A percentile compares a stretch with the other conserved stretches of the same genome.
Evolutionary conservation across 106 monocot genomes (phyloP).

Genomic region (Dendrobium chrysotoxum): DNA sequence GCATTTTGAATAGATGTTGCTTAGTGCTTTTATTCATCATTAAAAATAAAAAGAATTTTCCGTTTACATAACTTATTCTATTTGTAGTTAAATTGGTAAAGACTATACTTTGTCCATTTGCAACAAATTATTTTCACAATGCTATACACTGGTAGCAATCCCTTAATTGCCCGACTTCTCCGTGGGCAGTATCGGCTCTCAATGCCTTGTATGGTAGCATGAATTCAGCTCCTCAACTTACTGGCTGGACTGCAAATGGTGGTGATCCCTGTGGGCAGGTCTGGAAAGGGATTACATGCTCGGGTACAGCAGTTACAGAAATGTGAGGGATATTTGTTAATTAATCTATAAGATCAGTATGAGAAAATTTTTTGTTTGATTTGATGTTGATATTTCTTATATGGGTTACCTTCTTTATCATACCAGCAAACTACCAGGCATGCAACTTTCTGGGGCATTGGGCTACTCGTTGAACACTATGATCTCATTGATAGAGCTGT

Average conservation of each 20-base stretch:
- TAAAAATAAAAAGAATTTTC: not conserved
- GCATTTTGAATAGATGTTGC: not conserved
- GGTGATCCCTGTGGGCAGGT: conserved; percentile 61
- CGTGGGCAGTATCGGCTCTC: conserved; percentile 40
- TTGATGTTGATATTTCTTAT: not conserved
- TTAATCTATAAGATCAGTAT: not conserved
- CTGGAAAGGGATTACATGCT: conserved; percentile 62
- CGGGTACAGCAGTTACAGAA: conserved; percentile 44
- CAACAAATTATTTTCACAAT: no score
- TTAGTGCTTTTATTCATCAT: not conserved
- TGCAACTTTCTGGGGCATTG: conserved; percentile 48
- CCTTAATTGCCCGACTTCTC: not conserved
- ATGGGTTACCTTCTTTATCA: not conserved
- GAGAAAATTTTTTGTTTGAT: not conserved
- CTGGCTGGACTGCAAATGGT: conserved; percentile 47
- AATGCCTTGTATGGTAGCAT: conserved; percentile 41
- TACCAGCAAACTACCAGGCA: conserved; percentile 41
- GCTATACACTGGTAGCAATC: not conserved
- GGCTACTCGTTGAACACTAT: conserved; percentile 40
- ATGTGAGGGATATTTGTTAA: conserved; percentile 31
- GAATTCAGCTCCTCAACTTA: conserved; percentile 53
- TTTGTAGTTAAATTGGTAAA: not conserved
- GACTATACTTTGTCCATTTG: not conserved
- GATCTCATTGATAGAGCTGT: conserved; percentile 52
- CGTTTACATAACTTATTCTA: not conserved